These are phyloP conservation scores for Yamadazyma nakazawae DNA, from an alignment of 805 yeast genomes.

Conservation along the genomic window DNA sequence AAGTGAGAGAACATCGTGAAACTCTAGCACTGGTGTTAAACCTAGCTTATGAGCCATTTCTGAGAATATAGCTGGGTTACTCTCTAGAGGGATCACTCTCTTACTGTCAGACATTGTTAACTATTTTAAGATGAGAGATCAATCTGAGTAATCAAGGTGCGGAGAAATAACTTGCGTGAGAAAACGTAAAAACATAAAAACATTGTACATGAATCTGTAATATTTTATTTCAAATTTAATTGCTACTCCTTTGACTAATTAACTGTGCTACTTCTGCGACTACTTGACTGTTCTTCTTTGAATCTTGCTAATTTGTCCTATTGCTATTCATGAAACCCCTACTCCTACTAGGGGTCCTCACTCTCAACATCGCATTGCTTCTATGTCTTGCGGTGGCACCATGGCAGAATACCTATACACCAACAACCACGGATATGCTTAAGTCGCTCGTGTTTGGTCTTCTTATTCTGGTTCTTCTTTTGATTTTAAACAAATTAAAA, in stretches of 20 bases:
- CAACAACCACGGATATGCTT: slow-evolving; percentile 3
- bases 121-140: not conserved
- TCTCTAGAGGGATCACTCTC: slow-evolving; percentile 79
- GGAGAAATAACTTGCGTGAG: not conserved
- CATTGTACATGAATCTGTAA: too few relatives aligned
- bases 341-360: not conserved
- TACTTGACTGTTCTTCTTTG: too few relatives aligned
- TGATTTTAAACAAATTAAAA: slow-evolving; percentile 9
- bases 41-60: slow-evolving; percentile 68
- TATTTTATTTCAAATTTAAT: too few relatives aligned
- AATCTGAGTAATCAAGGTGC: not conserved
- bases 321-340: not conserved
- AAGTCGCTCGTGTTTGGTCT: slow-evolving; percentile 9
- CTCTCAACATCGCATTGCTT: not conserved
- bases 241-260: too few relatives aligned
- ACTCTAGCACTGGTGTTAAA: slow-evolving; percentile 53
- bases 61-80: slow-evolving; percentile 82
- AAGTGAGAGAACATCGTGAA: slow-evolving; percentile 82
- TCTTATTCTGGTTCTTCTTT: slow-evolving; percentile 5
- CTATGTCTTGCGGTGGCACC: not conserved
- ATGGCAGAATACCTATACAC: slow-evolving; percentile 4
- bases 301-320: too few relatives aligned
- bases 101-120: slow-evolving; percentile 8
- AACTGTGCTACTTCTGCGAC: too few relatives aligned
- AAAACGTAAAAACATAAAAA: too few relatives aligned